Percentiles rank a stretch among this genome's conserved stretches.
Conservation (phyloP, 2,329 filamentous ascomycete genomes). For the Exophiala bonariae region DNA sequence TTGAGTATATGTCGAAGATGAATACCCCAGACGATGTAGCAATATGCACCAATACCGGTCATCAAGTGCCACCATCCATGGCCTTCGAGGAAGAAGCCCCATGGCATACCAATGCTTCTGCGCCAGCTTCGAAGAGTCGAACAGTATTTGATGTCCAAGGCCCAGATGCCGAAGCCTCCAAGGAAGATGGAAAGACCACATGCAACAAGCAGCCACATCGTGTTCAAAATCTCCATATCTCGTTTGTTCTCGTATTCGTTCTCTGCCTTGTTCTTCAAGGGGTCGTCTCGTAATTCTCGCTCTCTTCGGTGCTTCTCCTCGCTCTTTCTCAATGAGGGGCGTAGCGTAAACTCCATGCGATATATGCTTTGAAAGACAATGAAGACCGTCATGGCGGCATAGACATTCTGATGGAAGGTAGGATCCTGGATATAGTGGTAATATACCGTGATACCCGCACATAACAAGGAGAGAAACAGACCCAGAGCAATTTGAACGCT, state of each 20-base stretch:
- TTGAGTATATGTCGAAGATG: slow-evolving; percentile 79
- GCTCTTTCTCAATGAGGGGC: slow-evolving; percentile 57
- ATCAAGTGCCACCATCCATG: slow-evolving; percentile 79
- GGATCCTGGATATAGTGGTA: slow-evolving; percentile 84
- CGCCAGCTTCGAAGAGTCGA: slow-evolving; percentile 64
- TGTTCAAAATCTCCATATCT: slow-evolving; percentile 58
- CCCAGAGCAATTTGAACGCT: slow-evolving; percentile 56
- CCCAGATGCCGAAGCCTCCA: slow-evolving; percentile 75
- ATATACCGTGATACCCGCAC: slow-evolving; percentile 72
- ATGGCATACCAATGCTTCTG: slow-evolving; percentile 69
- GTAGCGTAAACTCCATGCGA: slow-evolving; percentile 69
- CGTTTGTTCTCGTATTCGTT: slow-evolving; percentile 54
- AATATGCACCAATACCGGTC: slow-evolving; percentile 80
- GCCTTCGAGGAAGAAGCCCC: slow-evolving; percentile 73
- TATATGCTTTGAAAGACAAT: slow-evolving; percentile 74
- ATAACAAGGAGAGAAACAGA: slow-evolving; percentile 54
- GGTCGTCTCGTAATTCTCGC: slow-evolving; percentile 36
- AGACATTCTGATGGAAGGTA: slow-evolving; percentile 78
- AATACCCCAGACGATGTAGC: slow-evolving; percentile 80
- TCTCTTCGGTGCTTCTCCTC: slow-evolving; percentile 45
- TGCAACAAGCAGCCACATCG: slow-evolving; percentile 76
- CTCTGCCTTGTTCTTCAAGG: slow-evolving; percentile 43
- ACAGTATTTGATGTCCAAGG: slow-evolving; percentile 76
- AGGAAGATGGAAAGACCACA: slow-evolving; percentile 71
- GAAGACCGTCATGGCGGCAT: slow-evolving; percentile 68